Base-by-base conservation (phyloP, 2,329 filamentous ascomycete species). In the Magnaporthiopsis poae region DNA sequence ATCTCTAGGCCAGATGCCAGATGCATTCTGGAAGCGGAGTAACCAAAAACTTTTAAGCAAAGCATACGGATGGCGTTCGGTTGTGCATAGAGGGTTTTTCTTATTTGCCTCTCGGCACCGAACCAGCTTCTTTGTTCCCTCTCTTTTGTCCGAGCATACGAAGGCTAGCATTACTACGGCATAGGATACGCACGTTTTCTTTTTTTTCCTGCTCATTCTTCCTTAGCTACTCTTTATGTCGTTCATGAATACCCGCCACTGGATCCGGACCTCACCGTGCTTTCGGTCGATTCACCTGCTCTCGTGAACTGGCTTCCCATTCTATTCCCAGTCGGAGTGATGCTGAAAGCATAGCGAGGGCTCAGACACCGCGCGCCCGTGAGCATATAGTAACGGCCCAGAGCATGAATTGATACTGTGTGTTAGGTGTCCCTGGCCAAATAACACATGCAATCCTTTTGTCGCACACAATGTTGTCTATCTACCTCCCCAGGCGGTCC, bases 31-130 rank as follows among this genome's bases (percentile, higher is more conserved):
- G 46, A 56, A 56, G 46, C 18, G 46, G 5, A n/a, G 21, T 13
- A 56, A 56, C 7, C 21, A 21, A 56, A n/a, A n/a, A 21, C n/a
- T 18, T 9, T 56, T 7, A 25, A n/a, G 46, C 46, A 56, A 33
- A 36, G 52, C 63, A 65, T 65, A 25, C 39, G 21, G 31, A 60
- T 56, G 63, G 63, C 52, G 63, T 65, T 65, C 31, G 36, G 21
- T 8, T 25, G 29, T 62, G 5, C 39, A 39, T 33, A 4, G 21
- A 5, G 21, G 15, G 15, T n/a, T 36, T 21, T 62, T 36, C 9
- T 62, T 62, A 15, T 9, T 39, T 62, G 21, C 21, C 21, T 7
- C 11, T 35, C 2, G 33, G 21, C 61, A 62, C 18, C 31, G 5
- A 29, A 33, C 27, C n/a, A 21, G 25, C 11, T 25, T 62, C 12